Conservation (phyloP, 2,329 filamentous ascomycete genomes). For the Calonectria montana region DNA sequence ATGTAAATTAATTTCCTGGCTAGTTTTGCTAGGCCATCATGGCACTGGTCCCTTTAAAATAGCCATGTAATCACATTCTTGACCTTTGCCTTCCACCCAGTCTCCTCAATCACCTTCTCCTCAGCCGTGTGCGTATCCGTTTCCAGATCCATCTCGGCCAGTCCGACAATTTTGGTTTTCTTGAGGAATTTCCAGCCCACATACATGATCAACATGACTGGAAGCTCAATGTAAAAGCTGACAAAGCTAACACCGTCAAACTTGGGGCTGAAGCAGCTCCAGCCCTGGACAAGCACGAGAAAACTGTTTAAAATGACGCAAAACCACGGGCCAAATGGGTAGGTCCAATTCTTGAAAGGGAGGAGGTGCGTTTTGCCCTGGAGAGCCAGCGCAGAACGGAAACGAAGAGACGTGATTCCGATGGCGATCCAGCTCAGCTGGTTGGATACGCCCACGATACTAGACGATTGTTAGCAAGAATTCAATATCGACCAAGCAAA, state of each 20-base stretch:
- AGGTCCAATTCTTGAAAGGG: slow-evolving; percentile 75
- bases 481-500: not conserved
- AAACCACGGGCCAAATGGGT: slow-evolving; percentile 70
- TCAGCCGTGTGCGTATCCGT: slow-evolving; percentile 68
- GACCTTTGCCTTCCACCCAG: slow-evolving; percentile 60
- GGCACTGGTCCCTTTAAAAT: slow-evolving; percentile 36
- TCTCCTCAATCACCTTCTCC: slow-evolving; percentile 37
- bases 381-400: slow-evolving; percentile 65
- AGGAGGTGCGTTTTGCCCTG: slow-evolving; percentile 71
- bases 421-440: slow-evolving; percentile 76
- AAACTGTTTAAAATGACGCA: slow-evolving; percentile 68
- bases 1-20: not conserved
- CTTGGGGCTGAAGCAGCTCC: slow-evolving; percentile 69
- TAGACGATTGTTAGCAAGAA: slow-evolving; percentile 38
- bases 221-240: slow-evolving; percentile 72
- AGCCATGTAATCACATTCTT: slow-evolving; percentile 48
- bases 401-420: slow-evolving; percentile 72
- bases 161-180: slow-evolving; percentile 66
- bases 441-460: slow-evolving; percentile 74
- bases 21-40: not conserved
- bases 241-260: slow-evolving; percentile 72
- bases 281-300: slow-evolving; percentile 73
- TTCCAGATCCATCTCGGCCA: slow-evolving; percentile 72
- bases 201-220: slow-evolving; percentile 72
- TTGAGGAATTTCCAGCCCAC: slow-evolving; percentile 78